Evolutionary conservation across 495 filamentous ascomycete genomes (phyloP), one percentile per base, ranked within the genome.

Genomic region (Penicillium mononematosum): DNA sequence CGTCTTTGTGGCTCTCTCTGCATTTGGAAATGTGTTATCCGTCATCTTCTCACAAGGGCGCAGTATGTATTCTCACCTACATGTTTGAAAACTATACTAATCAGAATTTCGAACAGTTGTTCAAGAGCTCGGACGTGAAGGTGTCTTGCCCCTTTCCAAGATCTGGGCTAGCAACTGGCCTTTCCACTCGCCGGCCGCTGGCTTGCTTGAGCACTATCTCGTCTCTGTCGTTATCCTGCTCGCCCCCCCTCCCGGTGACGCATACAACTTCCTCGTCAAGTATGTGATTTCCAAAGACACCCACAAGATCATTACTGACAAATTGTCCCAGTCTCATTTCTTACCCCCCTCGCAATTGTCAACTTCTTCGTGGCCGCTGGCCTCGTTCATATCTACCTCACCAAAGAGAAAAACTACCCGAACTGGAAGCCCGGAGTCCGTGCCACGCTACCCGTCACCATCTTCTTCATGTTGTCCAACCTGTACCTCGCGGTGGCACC

Each of bases 1-100:
- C 11, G 85, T 86, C 34, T 87, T 89, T 47, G 86, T 90, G 16
- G 86, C 87, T 2, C 68, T 90, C n/a, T 88, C 85, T 34, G 85
- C 85, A 10, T 81, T 88, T 58, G 87, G 86, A 17, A 91, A 90
- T 61, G 85, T 90, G 31, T 69, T 89, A 38, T 79, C 79, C 38
- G 84, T 89, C 55, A 84, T 85, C 48, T 91, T 89, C 68, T 85
- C 85, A 0, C 85, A 88, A 63, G 82, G 83, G 19, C 78, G 86
- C 50, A 76, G 76, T 64, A 75, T 54, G 65, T 71, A 25, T 46
- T 65, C 9, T 52, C 51, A 3, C 19, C 5, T 4, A 3, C 46
- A 32, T 39, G 10, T 39, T 41, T 10, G 17, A 39, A 17, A 12
- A 20, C 11, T 7, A 52, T 14, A 47, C 61, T 60, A 48, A 62